Conservation (phyloP, 345 rosid species). For the Geranium brycei region DNA sequence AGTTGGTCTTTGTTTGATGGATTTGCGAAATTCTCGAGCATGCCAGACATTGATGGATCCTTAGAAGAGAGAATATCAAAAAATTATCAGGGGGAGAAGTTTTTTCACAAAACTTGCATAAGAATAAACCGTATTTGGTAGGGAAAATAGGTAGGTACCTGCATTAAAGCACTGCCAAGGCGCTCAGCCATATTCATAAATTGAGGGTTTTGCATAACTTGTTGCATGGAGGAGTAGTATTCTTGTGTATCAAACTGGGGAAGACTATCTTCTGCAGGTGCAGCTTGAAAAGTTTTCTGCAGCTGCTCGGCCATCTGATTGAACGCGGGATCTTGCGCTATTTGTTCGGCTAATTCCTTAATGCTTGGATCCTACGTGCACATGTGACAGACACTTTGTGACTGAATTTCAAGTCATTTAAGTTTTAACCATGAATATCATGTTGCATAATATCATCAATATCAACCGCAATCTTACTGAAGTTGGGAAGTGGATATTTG, state of each 20-base stretch:
- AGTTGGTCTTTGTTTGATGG: conserved; percentile 69
- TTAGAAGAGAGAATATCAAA: conserved; percentile 15
- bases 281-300: conserved; percentile 31
- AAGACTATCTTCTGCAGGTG: conserved; percentile 13
- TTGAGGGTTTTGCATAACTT: conserved; percentile 45
- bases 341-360: conserved; percentile 43
- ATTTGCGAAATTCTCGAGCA: conserved; percentile 68
- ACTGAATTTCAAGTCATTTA: not conserved
- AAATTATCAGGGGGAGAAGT: not conserved
- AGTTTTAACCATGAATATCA: not conserved
- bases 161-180: conserved; percentile 47
- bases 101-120: not conserved
- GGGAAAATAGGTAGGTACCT: conserved; percentile 26
- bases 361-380: conserved; percentile 33
- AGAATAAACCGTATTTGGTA: not conserved
- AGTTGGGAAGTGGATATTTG: not conserved
- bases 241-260: conserved; percentile 38
- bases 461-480: not conserved
- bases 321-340: conserved; percentile 26
- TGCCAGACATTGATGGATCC: conserved; percentile 92
- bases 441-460: not conserved
- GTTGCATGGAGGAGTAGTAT: conserved; percentile 39
- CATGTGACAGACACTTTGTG: not conserved
- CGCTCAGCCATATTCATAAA: conserved; percentile 45
- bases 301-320: conserved; percentile 31